Evolutionary conservation across 2,329 filamentous ascomycete species (phyloP).

Genomic region (Neofusicoccum sp.): DNA sequence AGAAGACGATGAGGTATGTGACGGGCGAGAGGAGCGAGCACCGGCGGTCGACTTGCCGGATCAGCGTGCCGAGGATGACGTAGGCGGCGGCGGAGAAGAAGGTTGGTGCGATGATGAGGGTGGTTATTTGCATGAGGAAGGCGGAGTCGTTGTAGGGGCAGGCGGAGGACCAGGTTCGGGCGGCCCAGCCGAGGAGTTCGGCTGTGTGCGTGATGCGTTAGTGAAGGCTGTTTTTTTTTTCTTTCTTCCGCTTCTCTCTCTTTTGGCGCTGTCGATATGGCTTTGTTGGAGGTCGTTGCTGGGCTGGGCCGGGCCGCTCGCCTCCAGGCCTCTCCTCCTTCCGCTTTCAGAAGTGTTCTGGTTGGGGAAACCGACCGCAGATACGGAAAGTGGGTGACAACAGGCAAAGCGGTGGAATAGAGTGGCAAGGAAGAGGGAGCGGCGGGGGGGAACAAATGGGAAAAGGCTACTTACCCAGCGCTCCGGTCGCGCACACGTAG

Average conservation of each 20-base stretch:
- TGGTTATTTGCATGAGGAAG: conserved; percentile 56
- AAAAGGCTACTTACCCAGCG: not conserved
- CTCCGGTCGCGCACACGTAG: not conserved
- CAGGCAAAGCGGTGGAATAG: too few relatives aligned
- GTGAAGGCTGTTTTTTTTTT: not conserved
- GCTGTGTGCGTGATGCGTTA: conserved; percentile 25
- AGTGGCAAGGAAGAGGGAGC: too few relatives aligned
- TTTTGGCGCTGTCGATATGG: not conserved
- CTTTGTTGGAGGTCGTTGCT: too few relatives aligned
- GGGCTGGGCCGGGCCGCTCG: too few relatives aligned
- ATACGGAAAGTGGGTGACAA: too few relatives aligned
- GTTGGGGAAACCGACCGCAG: too few relatives aligned
- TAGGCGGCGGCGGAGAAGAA: conserved; percentile 59
- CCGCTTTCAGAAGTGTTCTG: too few relatives aligned
- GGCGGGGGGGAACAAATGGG: not conserved
- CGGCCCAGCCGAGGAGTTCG: conserved; percentile 54
- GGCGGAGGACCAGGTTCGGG: conserved; percentile 52
- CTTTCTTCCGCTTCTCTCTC: not conserved
- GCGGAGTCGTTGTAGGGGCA: conserved; percentile 56
- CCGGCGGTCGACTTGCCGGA: conserved; percentile 57
- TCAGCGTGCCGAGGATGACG: conserved; percentile 55
- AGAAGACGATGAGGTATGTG: conserved; percentile 59
- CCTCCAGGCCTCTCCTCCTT: too few relatives aligned
- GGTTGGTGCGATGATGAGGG: conserved; percentile 47
- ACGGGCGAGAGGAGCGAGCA: conserved; percentile 32